Evolutionary conservation across 1,284 basidiomycete species (phyloP), one percentile per base, ranked within the genome.

Genomic region (Cystobasidium slooffiae): DNA sequence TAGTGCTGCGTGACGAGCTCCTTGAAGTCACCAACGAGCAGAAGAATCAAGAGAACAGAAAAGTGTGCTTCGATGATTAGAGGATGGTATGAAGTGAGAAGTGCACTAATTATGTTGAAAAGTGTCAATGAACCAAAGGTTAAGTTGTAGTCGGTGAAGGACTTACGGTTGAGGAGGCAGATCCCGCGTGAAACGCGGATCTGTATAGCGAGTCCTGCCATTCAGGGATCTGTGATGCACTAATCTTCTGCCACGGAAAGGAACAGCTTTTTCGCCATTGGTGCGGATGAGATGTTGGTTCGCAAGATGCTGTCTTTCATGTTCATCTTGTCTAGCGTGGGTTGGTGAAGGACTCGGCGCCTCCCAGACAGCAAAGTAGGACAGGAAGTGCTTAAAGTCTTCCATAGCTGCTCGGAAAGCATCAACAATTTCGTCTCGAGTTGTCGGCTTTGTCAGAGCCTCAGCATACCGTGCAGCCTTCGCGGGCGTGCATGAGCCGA

Each of bases 61-160:
- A 90, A 93, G 80, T 91, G 88, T 6, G 91, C 88, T 81, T 93
- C 91, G 74, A 92, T 88, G 63, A 93, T 86, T 46, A 93, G 85
- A 8, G 91, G 91, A 78, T 93, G 91, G 80, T 93, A 93, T 0
- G 91, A 91, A 69, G 91, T 91, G 83, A 91, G 89, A 16, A 78
- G 75, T 20, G 76, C 59, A n/a, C 69, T 72, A 59, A 41, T 12
- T 9, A 22, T 22, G n/a, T 3, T 10, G 49, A 43, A 31, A 39
- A 49, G 56, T 39, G 12, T 18, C 9, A 44, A 20, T 7, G 62
- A 18, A 12, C 6, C 24, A 24, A 10, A 14, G 18, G 6, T 12
- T 6, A 14, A 12, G 7, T 6, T 67, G 16, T 16, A 37, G 49
- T 31, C 51, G 6, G 9, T 18, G 16, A 39, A 9, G 8, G 14